phyloP scores from a whole-genome alignment of 129 eudicot genomes.

The Smallanthus sonchifolius region DNA sequence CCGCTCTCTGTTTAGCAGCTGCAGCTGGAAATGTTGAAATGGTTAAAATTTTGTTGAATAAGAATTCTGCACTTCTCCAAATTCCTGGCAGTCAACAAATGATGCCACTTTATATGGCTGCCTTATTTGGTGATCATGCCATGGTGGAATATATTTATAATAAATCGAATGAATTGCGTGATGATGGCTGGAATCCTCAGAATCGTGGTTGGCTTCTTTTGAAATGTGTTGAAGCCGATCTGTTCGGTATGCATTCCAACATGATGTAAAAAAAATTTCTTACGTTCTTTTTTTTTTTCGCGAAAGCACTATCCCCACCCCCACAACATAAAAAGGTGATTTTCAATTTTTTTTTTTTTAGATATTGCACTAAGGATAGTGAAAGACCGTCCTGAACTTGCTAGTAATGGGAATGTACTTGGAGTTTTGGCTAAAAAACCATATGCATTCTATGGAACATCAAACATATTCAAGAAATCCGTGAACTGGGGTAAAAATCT shows the following conservation, averaged over 20 bases:
- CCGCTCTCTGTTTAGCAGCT: constrained; percentile 58
- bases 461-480: constrained; percentile 9
- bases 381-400: constrained; percentile 15
- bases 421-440: constrained; percentile 34
- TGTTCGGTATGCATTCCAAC: constrained; percentile 31
- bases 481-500: constrained; percentile 9
- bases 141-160: constrained; percentile 35
- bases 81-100: constrained; percentile 27
- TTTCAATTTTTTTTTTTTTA: neutral
- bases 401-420: constrained; percentile 17
- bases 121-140: constrained; percentile 27
- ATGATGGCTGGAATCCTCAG: constrained; percentile 20
- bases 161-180: neutral
- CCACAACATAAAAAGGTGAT: no score
- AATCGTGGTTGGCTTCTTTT: constrained; percentile 36
- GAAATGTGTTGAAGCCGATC: constrained; percentile 28
- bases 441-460: constrained; percentile 11
- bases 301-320: no score
- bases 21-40: constrained; percentile 45
- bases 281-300: no score
- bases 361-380: constrained; percentile 32
- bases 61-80: constrained; percentile 13
- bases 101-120: constrained; percentile 49
- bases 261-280: neutral
- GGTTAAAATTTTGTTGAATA: constrained; percentile 26